A percentile compares a stretch with the other conserved stretches of the same genome.
phyloP scores from a whole-genome alignment of 257 asterid species.

The Capsicum pubescens region DNA sequence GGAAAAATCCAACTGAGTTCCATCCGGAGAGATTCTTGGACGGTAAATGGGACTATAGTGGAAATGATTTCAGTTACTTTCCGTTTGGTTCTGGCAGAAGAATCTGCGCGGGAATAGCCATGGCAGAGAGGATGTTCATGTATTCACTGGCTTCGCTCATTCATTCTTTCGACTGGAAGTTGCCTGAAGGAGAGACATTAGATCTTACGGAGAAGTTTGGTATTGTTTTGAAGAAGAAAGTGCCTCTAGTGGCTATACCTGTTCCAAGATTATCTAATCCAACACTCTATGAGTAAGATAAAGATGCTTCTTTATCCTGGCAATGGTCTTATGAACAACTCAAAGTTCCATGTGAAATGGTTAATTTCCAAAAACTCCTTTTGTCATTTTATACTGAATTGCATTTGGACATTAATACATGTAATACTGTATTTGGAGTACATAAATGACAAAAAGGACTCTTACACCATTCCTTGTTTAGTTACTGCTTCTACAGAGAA shows the following conservation, averaged over 20 bases:
- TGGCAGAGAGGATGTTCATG: slow-evolving; percentile 73
- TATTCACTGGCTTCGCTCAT: slow-evolving; percentile 58
- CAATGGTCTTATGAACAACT: too few species aligned
- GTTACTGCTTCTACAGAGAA: too few species aligned
- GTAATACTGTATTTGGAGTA: not conserved
- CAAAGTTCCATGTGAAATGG: not conserved
- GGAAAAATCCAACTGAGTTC: slow-evolving; percentile 58
- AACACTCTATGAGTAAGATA: slow-evolving; percentile 40
- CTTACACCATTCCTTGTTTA: too few species aligned
- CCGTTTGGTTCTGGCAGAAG: slow-evolving; percentile 66
- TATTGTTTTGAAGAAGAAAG: slow-evolving; percentile 56
- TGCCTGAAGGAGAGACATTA: slow-evolving; percentile 44
- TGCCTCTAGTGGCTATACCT: slow-evolving; percentile 62
- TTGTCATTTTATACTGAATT: not conserved
- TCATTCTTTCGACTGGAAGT: slow-evolving; percentile 64
- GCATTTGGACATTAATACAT: not conserved
- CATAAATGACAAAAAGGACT: too few species aligned
- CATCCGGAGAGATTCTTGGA: slow-evolving; percentile 61
- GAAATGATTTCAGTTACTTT: slow-evolving; percentile 60
- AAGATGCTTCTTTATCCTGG: not conserved
- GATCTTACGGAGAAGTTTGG: slow-evolving; percentile 65
- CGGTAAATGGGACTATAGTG: slow-evolving; percentile 52
- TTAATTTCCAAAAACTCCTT: not conserved
- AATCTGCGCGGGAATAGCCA: slow-evolving; percentile 59
- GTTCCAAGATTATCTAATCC: slow-evolving; percentile 52